Conservation (phyloP, 768 basidiomycete genomes). For the Leucocoprinus birnbaumii region DNA sequence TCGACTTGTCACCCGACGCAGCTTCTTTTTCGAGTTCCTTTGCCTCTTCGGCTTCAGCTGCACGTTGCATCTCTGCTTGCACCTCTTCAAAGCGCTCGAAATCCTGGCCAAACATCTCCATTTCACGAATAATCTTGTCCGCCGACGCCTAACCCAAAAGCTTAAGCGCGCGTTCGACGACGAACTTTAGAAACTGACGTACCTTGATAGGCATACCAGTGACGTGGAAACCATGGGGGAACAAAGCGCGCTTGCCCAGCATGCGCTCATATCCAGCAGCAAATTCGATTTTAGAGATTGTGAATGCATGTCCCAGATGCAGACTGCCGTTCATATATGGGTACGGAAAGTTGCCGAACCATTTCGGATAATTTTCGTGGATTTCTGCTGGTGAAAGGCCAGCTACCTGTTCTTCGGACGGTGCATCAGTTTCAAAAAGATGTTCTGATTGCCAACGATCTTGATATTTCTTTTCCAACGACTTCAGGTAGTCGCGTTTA, state of each 20-base stretch:
- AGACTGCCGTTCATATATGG: constrained; percentile 99
- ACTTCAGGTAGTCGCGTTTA: constrained; percentile 86
- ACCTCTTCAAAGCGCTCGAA: constrained; percentile 68
- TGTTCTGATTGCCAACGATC: constrained; percentile 71
- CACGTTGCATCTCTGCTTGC: constrained; percentile 42
- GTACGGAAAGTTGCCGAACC: constrained; percentile 95
- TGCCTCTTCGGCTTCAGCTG: constrained; percentile 42
- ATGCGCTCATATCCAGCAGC: constrained; percentile 92
- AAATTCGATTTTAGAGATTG: constrained; percentile 98
- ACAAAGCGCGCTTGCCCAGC: constrained; percentile 90
- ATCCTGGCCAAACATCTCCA: constrained; percentile 90
- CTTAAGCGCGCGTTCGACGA: neutral
- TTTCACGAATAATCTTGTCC: constrained; percentile 96
- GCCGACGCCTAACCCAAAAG: constrained; percentile 69
- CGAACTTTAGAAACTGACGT: constrained; percentile 24
- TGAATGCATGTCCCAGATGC: constrained; percentile 97
- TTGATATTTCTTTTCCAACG: constrained; percentile 85
- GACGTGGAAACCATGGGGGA: constrained; percentile 97
- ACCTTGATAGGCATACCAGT: constrained; percentile 99
- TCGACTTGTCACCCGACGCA: constrained; percentile 52
- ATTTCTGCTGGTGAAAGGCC: constrained; percentile 64
- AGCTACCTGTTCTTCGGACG: constrained; percentile 59
- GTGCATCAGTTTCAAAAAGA: constrained; percentile 85
- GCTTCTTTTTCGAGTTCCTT: constrained; percentile 41
- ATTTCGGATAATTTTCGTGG: constrained; percentile 82